Evolutionary conservation across 1,284 basidiomycete species (phyloP).

Genomic region (Ceratobasidium sp.): DNA sequence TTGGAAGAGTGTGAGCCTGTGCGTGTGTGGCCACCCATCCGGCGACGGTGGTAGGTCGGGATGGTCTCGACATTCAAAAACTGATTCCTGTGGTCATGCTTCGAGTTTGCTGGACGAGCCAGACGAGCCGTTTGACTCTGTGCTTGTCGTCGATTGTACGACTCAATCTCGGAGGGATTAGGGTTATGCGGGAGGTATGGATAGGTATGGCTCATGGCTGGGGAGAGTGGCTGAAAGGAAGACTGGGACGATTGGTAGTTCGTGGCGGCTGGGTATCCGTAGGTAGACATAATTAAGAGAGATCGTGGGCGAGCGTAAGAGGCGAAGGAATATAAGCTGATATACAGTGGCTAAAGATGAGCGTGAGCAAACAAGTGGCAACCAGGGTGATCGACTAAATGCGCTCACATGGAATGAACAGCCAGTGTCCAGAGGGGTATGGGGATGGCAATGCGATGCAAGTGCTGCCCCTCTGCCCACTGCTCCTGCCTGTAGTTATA

Average conservation of each 20-base stretch:
- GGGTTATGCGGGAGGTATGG: constrained; percentile 16
- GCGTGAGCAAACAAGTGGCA: background rate
- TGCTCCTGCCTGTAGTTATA: background rate
- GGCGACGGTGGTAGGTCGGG: background rate
- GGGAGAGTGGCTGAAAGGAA: constrained; percentile 3
- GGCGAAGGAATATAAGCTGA: constrained; percentile 36
- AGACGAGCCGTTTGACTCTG: background rate
- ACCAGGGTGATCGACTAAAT: constrained; percentile 14
- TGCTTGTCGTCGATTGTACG: background rate
- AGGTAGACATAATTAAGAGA: constrained; percentile 36
- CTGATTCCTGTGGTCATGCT: constrained; percentile 1
- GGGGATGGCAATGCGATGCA: background rate
- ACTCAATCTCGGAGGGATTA: background rate
- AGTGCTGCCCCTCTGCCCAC: constrained; percentile 8
- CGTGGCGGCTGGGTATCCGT: constrained; percentile 36
- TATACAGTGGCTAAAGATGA: background rate
- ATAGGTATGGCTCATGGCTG: background rate
- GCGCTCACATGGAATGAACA: background rate
- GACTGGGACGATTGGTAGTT: background rate
- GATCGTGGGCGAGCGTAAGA: too few species aligned
- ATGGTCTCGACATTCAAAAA: constrained; percentile 18
- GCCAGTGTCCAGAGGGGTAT: constrained; percentile 6
- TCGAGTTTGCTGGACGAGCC: constrained; percentile 3
- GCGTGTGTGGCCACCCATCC: constrained; percentile 2
- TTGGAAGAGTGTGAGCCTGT: constrained; percentile 10